Conservation (phyloP, 768 basidiomycete genomes). For the Trametes maxima region DNA sequence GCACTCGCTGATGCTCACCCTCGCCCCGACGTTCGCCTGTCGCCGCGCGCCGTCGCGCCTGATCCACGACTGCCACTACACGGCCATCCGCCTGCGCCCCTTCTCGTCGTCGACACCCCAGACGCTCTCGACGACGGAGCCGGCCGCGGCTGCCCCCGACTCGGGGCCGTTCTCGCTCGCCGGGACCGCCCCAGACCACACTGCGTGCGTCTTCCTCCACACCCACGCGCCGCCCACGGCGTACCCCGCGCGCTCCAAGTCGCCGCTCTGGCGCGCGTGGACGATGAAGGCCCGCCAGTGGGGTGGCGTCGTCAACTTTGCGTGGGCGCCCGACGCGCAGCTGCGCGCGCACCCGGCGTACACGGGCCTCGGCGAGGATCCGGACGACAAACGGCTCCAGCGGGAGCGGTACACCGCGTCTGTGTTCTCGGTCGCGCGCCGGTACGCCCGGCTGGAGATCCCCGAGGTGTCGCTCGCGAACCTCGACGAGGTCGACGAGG, state of each 20-base stretch:
- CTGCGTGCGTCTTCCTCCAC: slow-evolving; percentile 59
- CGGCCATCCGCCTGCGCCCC: background rate
- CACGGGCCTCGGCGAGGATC: slow-evolving; percentile 24
- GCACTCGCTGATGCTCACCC: slow-evolving; percentile 12
- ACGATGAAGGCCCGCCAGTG: slow-evolving; percentile 45
- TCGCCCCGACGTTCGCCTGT: slow-evolving; percentile 11
- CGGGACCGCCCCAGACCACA: slow-evolving; percentile 57
- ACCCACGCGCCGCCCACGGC: slow-evolving; percentile 47
- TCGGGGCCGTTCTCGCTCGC: slow-evolving; percentile 32
- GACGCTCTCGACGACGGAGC: background rate
- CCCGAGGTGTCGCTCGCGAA: slow-evolving; percentile 51
- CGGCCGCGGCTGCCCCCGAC: background rate
- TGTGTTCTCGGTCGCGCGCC: slow-evolving; percentile 48
- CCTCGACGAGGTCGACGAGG: slow-evolving; percentile 47
- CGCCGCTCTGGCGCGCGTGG: slow-evolving; percentile 51
- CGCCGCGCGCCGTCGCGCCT: slow-evolving; percentile 11
- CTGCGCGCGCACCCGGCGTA: slow-evolving; percentile 25
- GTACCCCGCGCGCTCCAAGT: slow-evolving; percentile 49
- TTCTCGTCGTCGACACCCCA: background rate
- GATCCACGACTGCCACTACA: slow-evolving; percentile 10
- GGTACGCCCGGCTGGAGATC: slow-evolving; percentile 50
- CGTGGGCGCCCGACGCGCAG: slow-evolving; percentile 44
- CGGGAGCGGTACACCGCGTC: slow-evolving; percentile 43
- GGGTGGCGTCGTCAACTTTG: slow-evolving; percentile 64
- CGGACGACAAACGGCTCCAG: slow-evolving; percentile 10